Base-by-base conservation (phyloP, 352 stramenopile species). In the Phytophthora pisi region DNA sequence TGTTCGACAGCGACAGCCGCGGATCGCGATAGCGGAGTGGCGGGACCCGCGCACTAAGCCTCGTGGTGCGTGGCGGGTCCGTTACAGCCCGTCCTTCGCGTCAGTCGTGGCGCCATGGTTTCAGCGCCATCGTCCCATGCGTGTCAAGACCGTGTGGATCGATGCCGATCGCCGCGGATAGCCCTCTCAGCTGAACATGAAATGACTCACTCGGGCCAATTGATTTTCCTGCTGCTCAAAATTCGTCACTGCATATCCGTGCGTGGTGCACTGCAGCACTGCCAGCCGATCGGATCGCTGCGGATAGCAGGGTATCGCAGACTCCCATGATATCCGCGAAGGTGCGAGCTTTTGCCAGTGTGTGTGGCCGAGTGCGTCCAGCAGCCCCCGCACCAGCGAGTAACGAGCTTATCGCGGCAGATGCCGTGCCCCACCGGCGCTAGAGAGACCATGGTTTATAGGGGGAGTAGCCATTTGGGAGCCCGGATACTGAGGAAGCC, bases 261-360 rank as follows among this genome's bases (percentile, higher is more conserved):
- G 42, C 42, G 36, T 43, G 36, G 36, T 38, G 31, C 31, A 45
- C 11, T 45, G 38, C 42, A 47, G 42, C 42, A 51, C 20, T 26
- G 45, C n/a, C 18, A 51, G 45, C 45, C 45, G 51, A 57, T 45
- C 51, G 28, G 51, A 66, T 66, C 40, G 51, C 13, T 47, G 38
- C 46, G 52, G 58, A 66, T 59, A 46, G 36, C n/a, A 46, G n/a
- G 28, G 57, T 67, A 55, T 67, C 60, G 40, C 51, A 67, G 60
- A 61, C 51, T 67, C 60, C 51, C 23, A n/a, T 45, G 40, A 31
- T 55, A 67, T 67, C 60, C n/a, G 40, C 24, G 24, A 26, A 26
- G 23, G 23, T 53, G 47, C 11, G 15, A 11, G 36, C 36, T 43
- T n/a, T 43, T 18, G 36, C 36, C 30, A 36, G n/a, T n/a, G 13